phyloP scores from a whole-genome alignment of 2,329 filamentous ascomycete genomes.

The Sordariomycetes sp. region DNA sequence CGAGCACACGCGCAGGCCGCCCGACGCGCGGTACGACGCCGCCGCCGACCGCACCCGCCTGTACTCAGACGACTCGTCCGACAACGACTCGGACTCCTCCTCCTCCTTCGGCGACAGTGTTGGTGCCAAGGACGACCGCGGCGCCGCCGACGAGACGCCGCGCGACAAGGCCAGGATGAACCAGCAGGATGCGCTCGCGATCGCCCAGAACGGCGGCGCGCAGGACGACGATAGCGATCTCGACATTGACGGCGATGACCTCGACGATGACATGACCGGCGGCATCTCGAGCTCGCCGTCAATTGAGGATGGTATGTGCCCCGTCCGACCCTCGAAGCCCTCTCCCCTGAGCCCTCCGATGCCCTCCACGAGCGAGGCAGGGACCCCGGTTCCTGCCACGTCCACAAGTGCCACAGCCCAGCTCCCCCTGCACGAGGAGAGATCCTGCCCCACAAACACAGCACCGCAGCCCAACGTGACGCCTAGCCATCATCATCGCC shows the following conservation, averaged over 20 bases:
- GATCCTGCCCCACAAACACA: background rate
- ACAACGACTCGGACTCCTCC: conserved; percentile 10
- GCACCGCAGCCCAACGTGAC: background rate
- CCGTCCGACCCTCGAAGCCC: background rate
- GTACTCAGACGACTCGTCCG: conserved; percentile 6
- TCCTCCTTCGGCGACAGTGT: conserved; percentile 9
- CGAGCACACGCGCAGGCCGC: conserved; percentile 56
- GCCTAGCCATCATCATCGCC: background rate
- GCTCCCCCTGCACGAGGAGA: background rate
- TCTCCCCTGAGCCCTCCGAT: conserved; percentile 10
- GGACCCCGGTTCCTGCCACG: background rate
- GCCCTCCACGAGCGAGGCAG: conserved; percentile 2
- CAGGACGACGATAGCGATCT: conserved; percentile 50
- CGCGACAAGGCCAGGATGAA: conserved; percentile 20
- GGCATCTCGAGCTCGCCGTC: conserved; percentile 98
- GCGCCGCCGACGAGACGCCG: background rate
- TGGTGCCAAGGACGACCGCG: conserved; percentile 21
- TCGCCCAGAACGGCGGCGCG: conserved; percentile 50
- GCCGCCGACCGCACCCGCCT: conserved; percentile 21
- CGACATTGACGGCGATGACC: conserved; percentile 60
- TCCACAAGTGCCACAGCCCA: background rate
- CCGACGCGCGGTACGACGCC: conserved; percentile 28
- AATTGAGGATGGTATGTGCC: conserved; percentile 75
- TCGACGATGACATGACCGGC: conserved; percentile 94
- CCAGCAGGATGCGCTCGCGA: conserved; percentile 46